These are phyloP conservation scores for Vaccinium vitisidaea DNA, from an alignment of 148 eudicot species.

Conservation along the genomic window DNA sequence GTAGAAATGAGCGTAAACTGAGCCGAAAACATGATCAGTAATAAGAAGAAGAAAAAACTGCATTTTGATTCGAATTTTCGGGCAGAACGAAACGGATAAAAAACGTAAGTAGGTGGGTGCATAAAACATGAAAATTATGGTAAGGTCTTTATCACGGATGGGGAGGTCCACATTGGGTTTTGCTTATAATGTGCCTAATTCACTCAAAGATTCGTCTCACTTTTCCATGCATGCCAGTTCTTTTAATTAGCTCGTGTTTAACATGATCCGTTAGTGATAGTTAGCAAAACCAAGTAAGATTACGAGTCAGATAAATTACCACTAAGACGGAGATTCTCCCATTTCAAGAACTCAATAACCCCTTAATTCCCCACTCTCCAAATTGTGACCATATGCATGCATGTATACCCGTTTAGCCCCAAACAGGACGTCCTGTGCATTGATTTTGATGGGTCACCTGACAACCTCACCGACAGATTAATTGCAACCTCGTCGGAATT, in stretches of 20 bases:
- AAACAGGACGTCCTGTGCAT: not conserved
- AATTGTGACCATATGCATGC: not conserved
- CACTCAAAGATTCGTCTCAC: not conserved
- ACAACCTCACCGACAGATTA: not conserved
- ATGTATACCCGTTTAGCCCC: not conserved
- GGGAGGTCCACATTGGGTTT: not conserved
- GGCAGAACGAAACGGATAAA: not conserved
- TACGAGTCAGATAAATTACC: not conserved
- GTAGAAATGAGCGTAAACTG: too few species aligned
- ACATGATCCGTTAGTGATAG: too few species aligned
- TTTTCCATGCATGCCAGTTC: not conserved
- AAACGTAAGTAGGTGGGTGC: not conserved
- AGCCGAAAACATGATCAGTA: too few species aligned
- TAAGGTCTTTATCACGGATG: not conserved
- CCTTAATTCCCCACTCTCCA: not conserved
- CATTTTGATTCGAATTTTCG: not conserved
- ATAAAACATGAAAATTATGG: not conserved
- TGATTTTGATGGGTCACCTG: not conserved
- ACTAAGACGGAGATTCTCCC: constrained; percentile 2
- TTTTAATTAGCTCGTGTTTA: too few species aligned
- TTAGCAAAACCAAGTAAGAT: too few species aligned
- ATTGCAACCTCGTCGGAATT: not conserved
- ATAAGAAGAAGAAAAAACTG: not conserved
- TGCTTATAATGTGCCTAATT: not conserved
- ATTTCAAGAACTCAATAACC: not conserved